These are phyloP conservation scores for Coemansia sp. DNA, from an alignment of 192 early-diverging fungal species.

Conservation along the genomic window DNA sequence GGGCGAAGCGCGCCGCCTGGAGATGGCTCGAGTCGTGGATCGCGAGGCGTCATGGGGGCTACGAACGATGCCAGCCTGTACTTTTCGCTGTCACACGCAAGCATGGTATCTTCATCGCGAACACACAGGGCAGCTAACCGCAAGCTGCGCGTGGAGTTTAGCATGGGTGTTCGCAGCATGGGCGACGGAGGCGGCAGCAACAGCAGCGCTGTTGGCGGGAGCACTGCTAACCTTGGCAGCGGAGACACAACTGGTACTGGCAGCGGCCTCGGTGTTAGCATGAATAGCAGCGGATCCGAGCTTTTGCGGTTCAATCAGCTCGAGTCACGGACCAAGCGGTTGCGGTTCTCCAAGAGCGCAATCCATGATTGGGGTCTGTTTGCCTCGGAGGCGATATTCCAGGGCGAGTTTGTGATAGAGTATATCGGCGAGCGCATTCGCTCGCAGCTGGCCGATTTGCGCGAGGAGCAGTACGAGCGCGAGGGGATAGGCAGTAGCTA, in stretches of 20 bases:
- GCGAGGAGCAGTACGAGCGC: constrained; percentile 93
- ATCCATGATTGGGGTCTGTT: constrained; percentile 99
- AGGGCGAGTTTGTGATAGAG: constrained; percentile 96
- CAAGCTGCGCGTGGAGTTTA: constrained; percentile 54
- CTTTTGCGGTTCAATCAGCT: constrained; percentile 91
- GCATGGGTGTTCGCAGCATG: constrained; percentile 63
- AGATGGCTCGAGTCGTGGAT: constrained; percentile 1
- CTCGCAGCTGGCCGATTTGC: constrained; percentile 90
- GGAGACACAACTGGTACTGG: constrained; percentile 2
- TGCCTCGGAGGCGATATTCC: constrained; percentile 91
- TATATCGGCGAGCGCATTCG: constrained; percentile 98
- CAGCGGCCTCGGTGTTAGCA: neutral
- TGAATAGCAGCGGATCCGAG: constrained; percentile 57
- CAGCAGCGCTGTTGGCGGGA: constrained; percentile 17
- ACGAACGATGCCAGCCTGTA: constrained; percentile 30
- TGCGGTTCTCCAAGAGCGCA: constrained; percentile 87
- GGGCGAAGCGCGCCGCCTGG: constrained; percentile 23
- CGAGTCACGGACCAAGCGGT: constrained; percentile 84
- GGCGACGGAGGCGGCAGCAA: constrained; percentile 22
- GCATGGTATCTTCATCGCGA: constrained; percentile 59
- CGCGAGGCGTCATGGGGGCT: constrained; percentile 10
- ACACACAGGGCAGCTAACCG: constrained; percentile 70
- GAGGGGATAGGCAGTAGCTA: constrained; percentile 93
- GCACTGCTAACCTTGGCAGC: constrained; percentile 2
- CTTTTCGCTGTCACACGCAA: constrained; percentile 42